Evolutionary conservation across 176 grass and related monocot species (phyloP).

Genomic region (Neostapfia colusana): DNA sequence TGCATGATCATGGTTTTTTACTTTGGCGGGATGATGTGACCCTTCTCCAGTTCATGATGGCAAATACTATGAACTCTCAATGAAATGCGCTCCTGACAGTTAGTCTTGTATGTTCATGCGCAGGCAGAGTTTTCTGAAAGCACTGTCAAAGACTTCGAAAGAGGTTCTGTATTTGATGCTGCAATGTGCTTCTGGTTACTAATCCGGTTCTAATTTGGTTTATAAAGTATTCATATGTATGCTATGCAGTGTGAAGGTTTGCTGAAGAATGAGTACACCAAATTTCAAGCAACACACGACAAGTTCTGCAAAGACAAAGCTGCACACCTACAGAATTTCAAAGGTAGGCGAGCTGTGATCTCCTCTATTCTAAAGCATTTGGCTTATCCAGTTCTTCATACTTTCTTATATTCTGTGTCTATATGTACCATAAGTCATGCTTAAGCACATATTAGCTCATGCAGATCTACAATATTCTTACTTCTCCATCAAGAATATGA

Average conservation of each 20-base stretch:
- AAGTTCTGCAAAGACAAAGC: conserved; percentile 83
- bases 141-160: conserved; percentile 79
- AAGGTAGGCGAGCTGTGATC: conserved; percentile 49
- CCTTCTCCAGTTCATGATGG: conserved; percentile 26
- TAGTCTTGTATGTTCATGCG: conserved; percentile 16
- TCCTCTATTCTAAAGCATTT: background rate
- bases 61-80: conserved; percentile 18
- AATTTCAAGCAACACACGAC: conserved; percentile 75
- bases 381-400: background rate
- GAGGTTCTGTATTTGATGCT: conserved; percentile 46
- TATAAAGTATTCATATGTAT: conserved; percentile 25
- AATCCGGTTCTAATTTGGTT: conserved; percentile 18
- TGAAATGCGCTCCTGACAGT: conserved; percentile 28
- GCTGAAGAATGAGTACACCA: conserved; percentile 82
- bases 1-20: conserved; percentile 8
- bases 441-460: background rate
- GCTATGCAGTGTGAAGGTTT: conserved; percentile 68
- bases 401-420: background rate
- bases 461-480: background rate
- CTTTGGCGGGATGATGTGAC: background rate
- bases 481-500: conserved; percentile 2
- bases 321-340: conserved; percentile 74
- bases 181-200: background rate
- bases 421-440: conserved; percentile 12
- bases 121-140: conserved; percentile 86